Conservation (phyloP, 1,139 yeast genomes). For the Yamadazyma epiphylla region DNA sequence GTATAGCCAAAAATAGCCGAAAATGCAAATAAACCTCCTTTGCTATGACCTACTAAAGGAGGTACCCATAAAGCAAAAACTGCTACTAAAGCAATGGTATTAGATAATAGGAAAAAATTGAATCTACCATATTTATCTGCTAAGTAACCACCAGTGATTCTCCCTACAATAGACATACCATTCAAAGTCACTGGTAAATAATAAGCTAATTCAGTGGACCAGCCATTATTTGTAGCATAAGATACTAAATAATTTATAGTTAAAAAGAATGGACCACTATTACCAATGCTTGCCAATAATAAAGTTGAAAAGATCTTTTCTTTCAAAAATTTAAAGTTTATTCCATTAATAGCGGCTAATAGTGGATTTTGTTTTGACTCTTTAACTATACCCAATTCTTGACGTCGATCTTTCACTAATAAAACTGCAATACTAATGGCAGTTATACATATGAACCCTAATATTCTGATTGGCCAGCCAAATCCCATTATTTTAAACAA, state of each 20-base stretch:
- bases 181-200: constrained; percentile 25
- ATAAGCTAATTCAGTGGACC: constrained; percentile 17
- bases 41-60: constrained; percentile 22
- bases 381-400: constrained; percentile 14
- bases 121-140: constrained; percentile 31
- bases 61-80: constrained; percentile 26
- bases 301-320: constrained; percentile 17
- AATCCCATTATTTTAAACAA: constrained; percentile 23
- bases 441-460: constrained; percentile 17
- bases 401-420: constrained; percentile 19
- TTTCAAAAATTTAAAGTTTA: constrained; percentile 18
- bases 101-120: constrained; percentile 21
- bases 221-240: constrained; percentile 26
- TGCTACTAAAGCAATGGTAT: constrained; percentile 17
- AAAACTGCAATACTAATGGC: constrained; percentile 14
- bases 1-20: constrained; percentile 26
- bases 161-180: constrained; percentile 25
- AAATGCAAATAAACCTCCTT: constrained; percentile 24
- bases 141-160: constrained; percentile 25
- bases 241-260: constrained; percentile 24
- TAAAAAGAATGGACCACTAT: constrained; percentile 16
- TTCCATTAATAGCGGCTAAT: constrained; percentile 13
- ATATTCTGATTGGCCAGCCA: constrained; percentile 26
- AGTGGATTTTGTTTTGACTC: constrained; percentile 3
- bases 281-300: constrained; percentile 20